Percentiles rank a stretch among this genome's conserved stretches.
Evolutionary conservation across 768 basidiomycete genomes (phyloP).

Genomic region (Tylopilus subfusipes): DNA sequence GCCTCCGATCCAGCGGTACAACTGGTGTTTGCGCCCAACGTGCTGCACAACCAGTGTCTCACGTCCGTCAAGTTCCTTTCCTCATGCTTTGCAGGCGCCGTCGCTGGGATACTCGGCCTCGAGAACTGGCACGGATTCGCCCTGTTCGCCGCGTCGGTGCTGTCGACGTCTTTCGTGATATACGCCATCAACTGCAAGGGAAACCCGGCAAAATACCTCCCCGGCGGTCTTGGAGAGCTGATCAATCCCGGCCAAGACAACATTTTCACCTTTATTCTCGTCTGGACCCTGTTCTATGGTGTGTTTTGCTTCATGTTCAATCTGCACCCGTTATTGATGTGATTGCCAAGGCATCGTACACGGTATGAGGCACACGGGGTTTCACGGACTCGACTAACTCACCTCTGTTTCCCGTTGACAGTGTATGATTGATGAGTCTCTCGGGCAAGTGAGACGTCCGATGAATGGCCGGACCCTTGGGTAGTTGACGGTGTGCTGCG

Average conservation of each 20-base stretch:
- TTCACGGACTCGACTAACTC: conserved; percentile 9
- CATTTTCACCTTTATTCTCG: conserved; percentile 83
- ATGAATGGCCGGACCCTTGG: neutral
- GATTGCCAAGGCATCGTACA: conserved; percentile 43
- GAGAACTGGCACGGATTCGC: conserved; percentile 82
- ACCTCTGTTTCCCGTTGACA: conserved; percentile 17
- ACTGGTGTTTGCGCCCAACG: conserved; percentile 64
- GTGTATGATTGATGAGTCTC: conserved; percentile 38
- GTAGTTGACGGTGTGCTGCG: neutral
- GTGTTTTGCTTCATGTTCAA: conserved; percentile 26
- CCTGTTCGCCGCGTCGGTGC: conserved; percentile 65
- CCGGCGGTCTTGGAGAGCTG: conserved; percentile 63
- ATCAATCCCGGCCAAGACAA: conserved; percentile 89
- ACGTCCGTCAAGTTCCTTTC: conserved; percentile 75
- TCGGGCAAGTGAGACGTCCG: neutral
- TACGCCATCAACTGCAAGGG: conserved; percentile 70
- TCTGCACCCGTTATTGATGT: conserved; percentile 2
- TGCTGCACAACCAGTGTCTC: conserved; percentile 58
- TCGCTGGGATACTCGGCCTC: conserved; percentile 85
- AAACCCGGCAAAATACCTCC: conserved; percentile 57
- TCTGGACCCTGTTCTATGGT: conserved; percentile 95
- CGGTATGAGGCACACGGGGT: conserved; percentile 31
- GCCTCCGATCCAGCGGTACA: conserved; percentile 50
- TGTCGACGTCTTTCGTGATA: conserved; percentile 64
- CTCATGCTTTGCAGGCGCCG: conserved; percentile 81